Conservation (phyloP, 2,329 filamentous ascomycete genomes). For the Sclerotinia glacialis region DNA sequence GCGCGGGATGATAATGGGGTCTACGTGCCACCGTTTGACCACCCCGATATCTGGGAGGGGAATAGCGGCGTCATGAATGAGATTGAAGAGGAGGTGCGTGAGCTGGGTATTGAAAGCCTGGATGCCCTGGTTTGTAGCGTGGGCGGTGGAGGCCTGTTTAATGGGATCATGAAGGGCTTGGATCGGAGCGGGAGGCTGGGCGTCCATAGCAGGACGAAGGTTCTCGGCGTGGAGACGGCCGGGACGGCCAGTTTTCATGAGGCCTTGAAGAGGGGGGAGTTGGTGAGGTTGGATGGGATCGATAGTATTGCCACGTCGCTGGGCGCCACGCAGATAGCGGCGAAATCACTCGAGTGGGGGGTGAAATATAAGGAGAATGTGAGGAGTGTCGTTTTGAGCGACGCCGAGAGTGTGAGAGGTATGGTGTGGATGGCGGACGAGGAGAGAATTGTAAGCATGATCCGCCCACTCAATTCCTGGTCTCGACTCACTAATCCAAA, state of each 20-base stretch:
- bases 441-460: conserved; percentile 53
- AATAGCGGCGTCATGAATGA: conserved; percentile 56
- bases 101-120: conserved; percentile 42
- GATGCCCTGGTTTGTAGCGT: conserved; percentile 75
- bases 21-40: conserved; percentile 69
- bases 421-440: conserved; percentile 78
- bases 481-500: neutral
- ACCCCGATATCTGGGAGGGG: conserved; percentile 65
- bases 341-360: conserved; percentile 64
- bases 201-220: neutral
- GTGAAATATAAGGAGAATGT: conserved; percentile 47
- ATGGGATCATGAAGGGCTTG: conserved; percentile 67
- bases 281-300: conserved; percentile 66
- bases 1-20: conserved; percentile 49
- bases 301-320: conserved; percentile 73
- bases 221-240: neutral
- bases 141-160: conserved; percentile 77
- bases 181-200: conserved; percentile 33
- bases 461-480: too few species aligned
- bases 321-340: conserved; percentile 69
- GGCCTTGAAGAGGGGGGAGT: conserved; percentile 32
- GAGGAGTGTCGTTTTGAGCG: conserved; percentile 61
- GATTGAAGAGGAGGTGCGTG: conserved; percentile 33
- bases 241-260: conserved; percentile 8
- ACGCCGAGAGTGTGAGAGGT: conserved; percentile 76